Evolutionary conservation across 208 protist genomes (phyloP).

Genomic region (Leishmania tropica): DNA sequence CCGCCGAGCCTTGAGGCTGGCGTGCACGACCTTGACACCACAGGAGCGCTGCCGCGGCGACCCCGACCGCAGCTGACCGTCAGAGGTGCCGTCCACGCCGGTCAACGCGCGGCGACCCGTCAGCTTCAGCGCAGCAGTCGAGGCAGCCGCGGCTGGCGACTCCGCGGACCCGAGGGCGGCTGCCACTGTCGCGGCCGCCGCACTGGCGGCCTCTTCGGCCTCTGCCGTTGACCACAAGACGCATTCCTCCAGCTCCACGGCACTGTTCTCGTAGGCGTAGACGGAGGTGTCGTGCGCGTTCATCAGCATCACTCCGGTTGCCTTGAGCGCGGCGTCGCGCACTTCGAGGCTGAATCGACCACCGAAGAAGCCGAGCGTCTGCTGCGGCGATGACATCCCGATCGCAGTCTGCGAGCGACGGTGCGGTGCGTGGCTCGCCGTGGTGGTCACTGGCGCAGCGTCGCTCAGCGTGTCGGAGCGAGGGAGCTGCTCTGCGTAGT

Average conservation of each 20-base stretch:
- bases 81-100: neutral
- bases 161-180: neutral
- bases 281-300: constrained; percentile 57
- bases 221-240: constrained; percentile 54
- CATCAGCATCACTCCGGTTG: constrained; percentile 43
- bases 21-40: constrained; percentile 61
- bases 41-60: constrained; percentile 29
- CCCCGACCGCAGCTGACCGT: neutral
- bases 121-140: neutral
- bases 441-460: neutral
- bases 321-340: constrained; percentile 48
- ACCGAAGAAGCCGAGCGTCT: constrained; percentile 42
- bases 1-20: constrained; percentile 31
- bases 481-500: constrained; percentile 1
- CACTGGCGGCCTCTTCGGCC: constrained; percentile 14
- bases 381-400: neutral
- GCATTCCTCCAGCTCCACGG: constrained; percentile 47
- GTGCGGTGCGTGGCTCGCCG: neutral
- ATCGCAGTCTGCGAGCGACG: neutral
- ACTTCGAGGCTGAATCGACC: constrained; percentile 73
- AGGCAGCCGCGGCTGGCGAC: neutral
- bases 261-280: constrained; percentile 65
- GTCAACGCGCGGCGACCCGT: neutral
- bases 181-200: constrained; percentile 5
- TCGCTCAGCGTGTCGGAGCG: constrained; percentile 8